Percentiles rank a stretch among this genome's conserved stretches.
Evolutionary conservation across 1,284 basidiomycete genomes (phyloP).

Genomic region (Sanghuangporus sanghuang): DNA sequence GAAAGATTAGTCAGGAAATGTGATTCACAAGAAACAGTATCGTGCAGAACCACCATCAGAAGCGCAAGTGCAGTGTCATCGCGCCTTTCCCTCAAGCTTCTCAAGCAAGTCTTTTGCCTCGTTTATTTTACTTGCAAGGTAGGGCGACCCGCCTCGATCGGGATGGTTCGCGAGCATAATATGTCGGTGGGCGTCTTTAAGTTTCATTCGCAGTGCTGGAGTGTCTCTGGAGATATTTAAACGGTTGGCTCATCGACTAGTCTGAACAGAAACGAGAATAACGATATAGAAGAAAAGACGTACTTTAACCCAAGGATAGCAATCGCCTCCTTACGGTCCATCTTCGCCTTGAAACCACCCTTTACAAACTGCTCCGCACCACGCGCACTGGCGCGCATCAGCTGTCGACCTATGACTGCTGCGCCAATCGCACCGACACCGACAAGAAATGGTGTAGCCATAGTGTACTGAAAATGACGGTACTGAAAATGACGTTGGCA

Average conservation of each 20-base stretch:
- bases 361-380: slow-evolving; percentile 84
- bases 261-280: slow-evolving; percentile 5
- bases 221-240: slow-evolving; percentile 53
- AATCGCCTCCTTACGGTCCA: slow-evolving; percentile 93
- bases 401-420: slow-evolving; percentile 69
- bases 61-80: slow-evolving; percentile 23
- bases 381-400: slow-evolving; percentile 52
- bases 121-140: slow-evolving; percentile 97
- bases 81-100: slow-evolving; percentile 49
- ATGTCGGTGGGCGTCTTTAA: slow-evolving; percentile 88
- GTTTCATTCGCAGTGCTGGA: slow-evolving; percentile 57
- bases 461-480: slow-evolving; percentile 26
- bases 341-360: slow-evolving; percentile 93
- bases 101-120: slow-evolving; percentile 87
- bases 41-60: neutral
- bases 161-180: slow-evolving; percentile 97
- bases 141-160: slow-evolving; percentile 93
- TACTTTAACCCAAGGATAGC: slow-evolving; percentile 90
- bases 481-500: slow-evolving; percentile 3
- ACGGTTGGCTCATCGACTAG: neutral
- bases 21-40: neutral
- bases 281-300: slow-evolving; percentile 29
- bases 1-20: neutral
- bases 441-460: slow-evolving; percentile 73
- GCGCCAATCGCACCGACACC: slow-evolving; percentile 80